Base-by-base conservation (phyloP, 805 yeast genomes). In the Kodamaea hsintzibuensis region DNA sequence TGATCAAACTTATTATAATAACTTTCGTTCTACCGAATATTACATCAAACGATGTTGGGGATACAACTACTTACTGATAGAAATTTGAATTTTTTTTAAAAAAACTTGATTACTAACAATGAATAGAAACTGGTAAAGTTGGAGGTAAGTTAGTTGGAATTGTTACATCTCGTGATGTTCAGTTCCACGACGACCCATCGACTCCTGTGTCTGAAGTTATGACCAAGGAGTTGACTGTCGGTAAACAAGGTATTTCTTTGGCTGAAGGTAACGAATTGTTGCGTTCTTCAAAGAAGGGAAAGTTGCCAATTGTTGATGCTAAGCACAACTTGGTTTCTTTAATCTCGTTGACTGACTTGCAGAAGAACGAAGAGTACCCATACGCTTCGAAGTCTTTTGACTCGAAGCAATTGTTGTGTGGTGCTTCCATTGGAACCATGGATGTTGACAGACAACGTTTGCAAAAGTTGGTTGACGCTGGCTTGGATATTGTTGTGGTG, bases 1-100 rank as follows among this genome's bases (percentile, higher is more conserved):
- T 84, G 88, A 85, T 80, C 68, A 68, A 68, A 66, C 50, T 63
- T 25, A n/a, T 58, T 51, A 61, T 69, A 72, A 80, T 89, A 91
- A 93, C 98, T 93, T 93, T 93, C 99, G 98, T 93, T 93, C 99
- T 93, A 87, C 98, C 96, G 97, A 87, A 70, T 30, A 30, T 75
- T 71, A 67, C 96, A 88, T 89, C 95, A 85, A 86, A 88, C 96
- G 95, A 91, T 89, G 96, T 83, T 91, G 97, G 76, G 96, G 98
- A 91, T 64, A 86, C 70, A 61, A 63, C 72, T 65, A 70, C 49
- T 43, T 10, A 30, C 59, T 58, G 57, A 55, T 42, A 27, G 40
- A 27, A 51, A 22, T 30, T 2, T 12, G 25, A n/a, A 9, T 13
- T 42, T 53, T 35, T 43, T 17, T 22, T 22, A 6, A 3, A 22